Conservation (phyloP, 805 yeast species). For the Komagataella populi region DNA sequence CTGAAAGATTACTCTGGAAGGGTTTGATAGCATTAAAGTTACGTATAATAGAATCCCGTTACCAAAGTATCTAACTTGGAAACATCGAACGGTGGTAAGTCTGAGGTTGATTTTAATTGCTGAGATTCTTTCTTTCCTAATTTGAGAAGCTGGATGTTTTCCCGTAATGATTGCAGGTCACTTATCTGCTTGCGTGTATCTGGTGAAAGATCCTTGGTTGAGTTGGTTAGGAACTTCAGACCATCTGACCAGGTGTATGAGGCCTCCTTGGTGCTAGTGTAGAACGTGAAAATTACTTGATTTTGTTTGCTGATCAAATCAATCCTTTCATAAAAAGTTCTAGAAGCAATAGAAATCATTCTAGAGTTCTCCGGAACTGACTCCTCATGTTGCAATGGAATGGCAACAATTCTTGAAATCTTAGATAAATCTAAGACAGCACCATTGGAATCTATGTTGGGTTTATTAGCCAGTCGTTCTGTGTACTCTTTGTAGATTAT, state of each 20-base stretch:
- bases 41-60: not conserved
- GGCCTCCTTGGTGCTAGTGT: slow-evolving; percentile 54
- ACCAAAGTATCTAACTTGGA: not conserved
- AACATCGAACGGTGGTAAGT: not conserved
- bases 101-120: not conserved
- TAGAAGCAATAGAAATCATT: slow-evolving; percentile 43
- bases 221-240: slow-evolving; percentile 33
- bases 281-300: slow-evolving; percentile 39
- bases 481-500: slow-evolving; percentile 48
- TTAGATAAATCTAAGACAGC: slow-evolving; percentile 35
- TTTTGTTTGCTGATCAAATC: slow-evolving; percentile 28
- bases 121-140: slow-evolving; percentile 6
- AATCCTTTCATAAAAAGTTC: slow-evolving; percentile 43
- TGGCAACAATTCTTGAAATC: slow-evolving; percentile 35
- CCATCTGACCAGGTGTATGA: slow-evolving; percentile 75
- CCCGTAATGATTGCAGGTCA: slow-evolving; percentile 29
- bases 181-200: slow-evolving; percentile 31
- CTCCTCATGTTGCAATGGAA: slow-evolving; percentile 29
- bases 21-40: slow-evolving; percentile 8
- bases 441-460: slow-evolving; percentile 48
- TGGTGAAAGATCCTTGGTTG: slow-evolving; percentile 21
- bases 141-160: slow-evolving; percentile 33
- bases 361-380: slow-evolving; percentile 20
- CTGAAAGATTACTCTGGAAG: slow-evolving; percentile 61
- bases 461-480: slow-evolving; percentile 29